Base-by-base conservation (phyloP, 805 yeast genomes). In the Saccharomycopsis lassenensis region DNA sequence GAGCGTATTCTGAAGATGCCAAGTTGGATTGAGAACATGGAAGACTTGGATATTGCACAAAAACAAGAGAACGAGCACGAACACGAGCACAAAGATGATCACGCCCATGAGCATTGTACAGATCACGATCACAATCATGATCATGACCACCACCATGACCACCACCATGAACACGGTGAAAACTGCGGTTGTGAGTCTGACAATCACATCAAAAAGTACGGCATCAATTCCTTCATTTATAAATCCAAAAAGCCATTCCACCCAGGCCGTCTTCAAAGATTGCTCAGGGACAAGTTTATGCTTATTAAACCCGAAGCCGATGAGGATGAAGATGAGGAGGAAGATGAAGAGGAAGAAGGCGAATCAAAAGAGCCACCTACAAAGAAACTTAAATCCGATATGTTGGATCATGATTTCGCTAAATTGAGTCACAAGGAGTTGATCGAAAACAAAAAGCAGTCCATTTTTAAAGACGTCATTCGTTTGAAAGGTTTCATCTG, bases 401-500 rank as follows among this genome's bases (percentile, higher is more conserved):
- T 31, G n/a, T 25, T 33, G n/a, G 35, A 40, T 10, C 29, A 28
- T 14, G 38, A 35, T 15, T 35, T 30, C 16, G 15, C 29, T 4
- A 17, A 16, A 10, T 39, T 39, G 8, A 39, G 51, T 10, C 56
- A 55, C n/a, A 41, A 48, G 22, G 46, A 52, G 23, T 40, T 61
- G 12, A 45, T 62, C 4, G 41, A 35, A 10, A 62, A 62, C 47
- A 63, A 60, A 39, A 50, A 53, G 23, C 47, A 42, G 5, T 62
- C 67, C 2, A 49, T 56, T 1, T 63, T 64, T 36, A 60, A 59
- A 1, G 52, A 58, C 7, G 44, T 64, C 14, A 43, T 64, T 20
- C 54, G 69, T 6, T 58, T 67, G 5, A 63, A 64, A 43, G 68
- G 69, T 1, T 62, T 61, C 48, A 54, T 64, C 40, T 64, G 69